Conservation (phyloP, 768 basidiomycete genomes). For the Rhizopogon vesiculosus region DNA sequence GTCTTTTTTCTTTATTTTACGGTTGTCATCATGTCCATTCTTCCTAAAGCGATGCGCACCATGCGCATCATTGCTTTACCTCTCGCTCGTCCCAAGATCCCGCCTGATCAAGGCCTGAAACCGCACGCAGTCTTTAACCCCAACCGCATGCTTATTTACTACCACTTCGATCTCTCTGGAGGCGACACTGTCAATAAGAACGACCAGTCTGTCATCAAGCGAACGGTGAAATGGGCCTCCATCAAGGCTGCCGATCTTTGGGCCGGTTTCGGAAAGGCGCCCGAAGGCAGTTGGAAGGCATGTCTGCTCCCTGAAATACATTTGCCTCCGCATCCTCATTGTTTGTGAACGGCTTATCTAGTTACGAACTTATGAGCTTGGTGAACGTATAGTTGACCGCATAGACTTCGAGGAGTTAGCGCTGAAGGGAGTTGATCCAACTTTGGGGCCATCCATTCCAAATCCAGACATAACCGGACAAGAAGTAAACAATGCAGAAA, state of each 20-base stretch:
- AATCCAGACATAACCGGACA: conserved; percentile 15
- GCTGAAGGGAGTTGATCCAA: conserved; percentile 68
- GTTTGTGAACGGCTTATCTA: conserved; percentile 20
- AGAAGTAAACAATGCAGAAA: conserved; percentile 12
- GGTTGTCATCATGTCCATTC: conserved; percentile 9
- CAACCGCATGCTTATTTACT: conserved; percentile 33
- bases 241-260: conserved; percentile 54
- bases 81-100: conserved; percentile 22
- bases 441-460: conserved; percentile 51
- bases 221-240: conserved; percentile 40
- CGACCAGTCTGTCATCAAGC: conserved; percentile 21
- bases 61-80: conserved; percentile 49
- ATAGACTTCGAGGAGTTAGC: conserved; percentile 81
- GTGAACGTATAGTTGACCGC: conserved; percentile 64
- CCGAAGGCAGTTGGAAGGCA: conserved; percentile 71
- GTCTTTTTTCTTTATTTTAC: not conserved
- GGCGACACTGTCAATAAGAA: conserved; percentile 31
- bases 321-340: not conserved
- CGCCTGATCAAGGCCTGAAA: conserved; percentile 6
- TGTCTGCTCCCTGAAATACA: conserved; percentile 14
- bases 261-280: conserved; percentile 64
- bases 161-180: conserved; percentile 32
- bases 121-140: conserved; percentile 5
- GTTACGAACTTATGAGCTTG: conserved; percentile 56
- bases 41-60: conserved; percentile 16